Conservation (phyloP, 129 eudicot genomes). For the Lactuca sativa region DNA sequence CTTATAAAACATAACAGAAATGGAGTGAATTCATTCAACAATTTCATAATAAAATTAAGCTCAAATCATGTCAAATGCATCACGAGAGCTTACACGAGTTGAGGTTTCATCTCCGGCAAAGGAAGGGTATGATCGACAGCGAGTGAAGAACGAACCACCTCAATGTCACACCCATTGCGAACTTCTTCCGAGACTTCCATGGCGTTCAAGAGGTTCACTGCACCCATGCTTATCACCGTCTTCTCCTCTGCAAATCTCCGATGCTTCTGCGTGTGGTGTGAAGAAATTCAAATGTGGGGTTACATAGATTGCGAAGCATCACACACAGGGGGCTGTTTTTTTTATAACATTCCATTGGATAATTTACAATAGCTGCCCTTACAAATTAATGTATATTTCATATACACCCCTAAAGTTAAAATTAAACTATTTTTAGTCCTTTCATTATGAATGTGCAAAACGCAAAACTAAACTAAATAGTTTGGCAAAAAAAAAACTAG, state of each 20-base stretch:
- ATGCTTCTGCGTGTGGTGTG: conserved; percentile 16
- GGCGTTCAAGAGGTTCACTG: conserved; percentile 56
- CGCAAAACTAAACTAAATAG: too few species aligned
- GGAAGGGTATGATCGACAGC: conserved; percentile 69
- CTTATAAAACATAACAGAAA: background rate
- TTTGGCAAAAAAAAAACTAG: too few species aligned
- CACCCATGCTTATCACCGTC: conserved; percentile 18
- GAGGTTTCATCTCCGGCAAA: conserved; percentile 57
- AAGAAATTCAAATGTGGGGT: conserved; percentile 22
- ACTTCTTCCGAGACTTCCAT: conserved; percentile 56
- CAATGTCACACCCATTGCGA: conserved; percentile 33
- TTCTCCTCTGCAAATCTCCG: conserved; percentile 12
- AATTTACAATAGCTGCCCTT: background rate
- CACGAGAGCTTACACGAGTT: conserved; percentile 48
- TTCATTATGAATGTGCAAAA: background rate
- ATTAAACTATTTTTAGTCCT: background rate
- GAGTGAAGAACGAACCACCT: conserved; percentile 56
- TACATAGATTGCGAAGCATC: conserved; percentile 12
- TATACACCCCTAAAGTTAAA: background rate
- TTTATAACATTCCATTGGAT: conserved; percentile 23
- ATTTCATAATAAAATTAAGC: background rate
- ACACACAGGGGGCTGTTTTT: background rate
- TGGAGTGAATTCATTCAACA: background rate
- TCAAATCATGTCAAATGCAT: conserved; percentile 17
- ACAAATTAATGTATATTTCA: background rate